phyloP scores from a whole-genome alignment of 148 eudicot species.

The Vaccinium darrowii region DNA sequence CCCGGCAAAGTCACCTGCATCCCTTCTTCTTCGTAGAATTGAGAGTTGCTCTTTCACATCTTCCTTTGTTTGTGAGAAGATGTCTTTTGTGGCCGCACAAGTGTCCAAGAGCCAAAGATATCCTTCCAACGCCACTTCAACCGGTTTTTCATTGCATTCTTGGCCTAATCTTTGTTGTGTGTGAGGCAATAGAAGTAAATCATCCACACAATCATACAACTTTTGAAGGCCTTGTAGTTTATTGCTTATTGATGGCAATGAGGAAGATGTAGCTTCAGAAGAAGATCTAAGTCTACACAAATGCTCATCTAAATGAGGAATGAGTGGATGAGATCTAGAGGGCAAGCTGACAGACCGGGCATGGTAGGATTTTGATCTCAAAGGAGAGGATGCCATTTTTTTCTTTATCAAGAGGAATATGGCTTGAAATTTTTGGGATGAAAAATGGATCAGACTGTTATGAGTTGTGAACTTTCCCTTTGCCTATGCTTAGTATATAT shows the following conservation, averaged over 20 bases:
- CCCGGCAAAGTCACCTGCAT: too few species aligned
- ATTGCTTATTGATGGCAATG: conserved; percentile 39
- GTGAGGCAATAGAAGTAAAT: conserved; percentile 32
- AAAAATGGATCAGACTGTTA: not conserved
- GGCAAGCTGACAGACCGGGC: conserved; percentile 37
- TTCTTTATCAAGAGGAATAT: not conserved
- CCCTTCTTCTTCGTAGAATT: too few species aligned
- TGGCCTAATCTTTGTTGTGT: conserved; percentile 16
- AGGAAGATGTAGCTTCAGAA: conserved; percentile 33
- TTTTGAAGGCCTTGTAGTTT: conserved; percentile 19
- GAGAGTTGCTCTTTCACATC: too few species aligned
- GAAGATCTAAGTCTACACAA: conserved; percentile 29
- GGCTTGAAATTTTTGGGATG: not conserved
- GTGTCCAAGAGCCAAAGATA: conserved; percentile 30
- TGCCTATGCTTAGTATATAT: not conserved
- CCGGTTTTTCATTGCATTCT: not conserved
- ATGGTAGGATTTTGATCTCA: conserved; percentile 20
- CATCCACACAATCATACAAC: conserved; percentile 29
- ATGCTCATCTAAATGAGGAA: conserved; percentile 27
- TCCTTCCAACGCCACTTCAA: conserved; percentile 32
- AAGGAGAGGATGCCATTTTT: conserved; percentile 20
- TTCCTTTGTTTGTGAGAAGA: too few species aligned
- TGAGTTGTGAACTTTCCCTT: not conserved
- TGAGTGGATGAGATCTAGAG: conserved; percentile 21
- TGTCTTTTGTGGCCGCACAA: conserved; percentile 20